Evolutionary conservation across 2,329 filamentous ascomycete species (phyloP).

Genomic region (Calonectria hawksworthii): DNA sequence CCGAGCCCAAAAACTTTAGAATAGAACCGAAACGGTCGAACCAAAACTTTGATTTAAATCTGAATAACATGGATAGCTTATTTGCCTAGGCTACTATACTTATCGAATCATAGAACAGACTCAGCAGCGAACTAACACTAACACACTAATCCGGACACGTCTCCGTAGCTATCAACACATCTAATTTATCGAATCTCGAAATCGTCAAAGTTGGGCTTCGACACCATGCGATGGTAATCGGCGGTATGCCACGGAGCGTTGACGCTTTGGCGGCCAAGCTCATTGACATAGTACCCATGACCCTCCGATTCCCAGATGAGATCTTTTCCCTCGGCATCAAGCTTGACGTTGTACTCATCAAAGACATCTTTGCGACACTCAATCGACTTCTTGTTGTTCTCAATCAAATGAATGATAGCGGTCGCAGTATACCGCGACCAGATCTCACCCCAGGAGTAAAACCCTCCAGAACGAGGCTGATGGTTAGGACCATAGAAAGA

Average conservation of each 20-base stretch:
- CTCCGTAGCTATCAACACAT: too few relatives aligned
- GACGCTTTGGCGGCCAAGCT: constrained; percentile 20
- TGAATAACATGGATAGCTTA: too few relatives aligned
- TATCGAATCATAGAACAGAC: neutral
- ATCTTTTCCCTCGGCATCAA: constrained; percentile 1
- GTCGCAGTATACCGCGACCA: constrained; percentile 19
- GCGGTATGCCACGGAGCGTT: constrained; percentile 23
- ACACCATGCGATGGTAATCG: constrained; percentile 25
- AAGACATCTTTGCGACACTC: constrained; percentile 17
- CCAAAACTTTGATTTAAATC: too few relatives aligned
- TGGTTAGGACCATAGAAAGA: constrained; percentile 22
- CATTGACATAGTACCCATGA: constrained; percentile 22
- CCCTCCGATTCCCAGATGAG: constrained; percentile 25
- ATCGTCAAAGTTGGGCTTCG: constrained; percentile 20
- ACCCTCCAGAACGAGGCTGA: constrained; percentile 21
- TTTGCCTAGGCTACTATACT: neutral
- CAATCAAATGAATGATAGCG: constrained; percentile 8
- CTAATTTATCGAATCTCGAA: constrained; percentile 15
- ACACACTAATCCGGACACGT: neutral
- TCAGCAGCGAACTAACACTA: neutral
- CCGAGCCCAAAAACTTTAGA: too few relatives aligned
- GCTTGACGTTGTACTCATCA: constrained; percentile 17
- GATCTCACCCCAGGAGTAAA: constrained; percentile 27
- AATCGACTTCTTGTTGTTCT: constrained; percentile 23
- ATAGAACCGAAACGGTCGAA: too few relatives aligned